Percentiles rank a stretch among this genome's conserved stretches.
Conservation (phyloP, 2,329 filamentous ascomycete species). For the Trichoderma citrinoviride region DNA sequence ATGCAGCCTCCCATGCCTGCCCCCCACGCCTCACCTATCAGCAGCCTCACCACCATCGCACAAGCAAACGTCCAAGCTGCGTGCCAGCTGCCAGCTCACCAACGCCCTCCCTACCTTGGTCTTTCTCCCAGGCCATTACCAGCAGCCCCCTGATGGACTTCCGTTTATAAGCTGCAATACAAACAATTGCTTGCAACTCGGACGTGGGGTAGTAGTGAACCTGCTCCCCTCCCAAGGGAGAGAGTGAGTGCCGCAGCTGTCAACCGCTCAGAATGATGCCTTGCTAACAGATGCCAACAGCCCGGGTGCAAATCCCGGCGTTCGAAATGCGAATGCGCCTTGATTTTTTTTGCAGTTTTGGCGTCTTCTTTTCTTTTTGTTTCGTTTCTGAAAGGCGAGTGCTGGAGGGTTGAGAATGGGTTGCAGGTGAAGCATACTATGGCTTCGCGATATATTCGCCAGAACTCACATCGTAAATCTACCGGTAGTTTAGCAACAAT, state of each 20-base stretch:
- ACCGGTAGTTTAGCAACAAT: no score
- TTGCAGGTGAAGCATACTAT: neutral
- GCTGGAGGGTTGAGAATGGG: no score
- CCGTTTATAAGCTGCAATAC: conserved; percentile 19
- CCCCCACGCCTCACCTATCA: neutral
- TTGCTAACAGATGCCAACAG: conserved; percentile 20
- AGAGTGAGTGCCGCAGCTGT: conserved; percentile 27
- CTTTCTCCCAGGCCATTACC: no score
- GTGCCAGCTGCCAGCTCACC: conserved; percentile 1
- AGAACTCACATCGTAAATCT: no score
- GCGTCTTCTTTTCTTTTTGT: neutral
- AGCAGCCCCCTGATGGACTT: no score
- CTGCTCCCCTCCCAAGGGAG: conserved; percentile 30
- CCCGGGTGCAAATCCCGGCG: conserved; percentile 30
- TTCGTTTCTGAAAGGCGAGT: neutral
- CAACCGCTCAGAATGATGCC: neutral
- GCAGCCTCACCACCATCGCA: neutral
- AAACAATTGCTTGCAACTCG: conserved; percentile 22
- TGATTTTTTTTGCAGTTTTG: conserved; percentile 23
- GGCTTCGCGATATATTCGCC: no score
- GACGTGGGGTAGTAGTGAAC: conserved; percentile 30
- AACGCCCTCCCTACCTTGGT: no score
- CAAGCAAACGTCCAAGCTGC: neutral
- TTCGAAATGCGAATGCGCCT: conserved; percentile 24
- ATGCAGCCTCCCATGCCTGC: neutral